Percentiles rank a stretch among this genome's conserved stretches.
Conservation (phyloP, 306 rosid genomes). For the Citrullus mucosospermus region DNA sequence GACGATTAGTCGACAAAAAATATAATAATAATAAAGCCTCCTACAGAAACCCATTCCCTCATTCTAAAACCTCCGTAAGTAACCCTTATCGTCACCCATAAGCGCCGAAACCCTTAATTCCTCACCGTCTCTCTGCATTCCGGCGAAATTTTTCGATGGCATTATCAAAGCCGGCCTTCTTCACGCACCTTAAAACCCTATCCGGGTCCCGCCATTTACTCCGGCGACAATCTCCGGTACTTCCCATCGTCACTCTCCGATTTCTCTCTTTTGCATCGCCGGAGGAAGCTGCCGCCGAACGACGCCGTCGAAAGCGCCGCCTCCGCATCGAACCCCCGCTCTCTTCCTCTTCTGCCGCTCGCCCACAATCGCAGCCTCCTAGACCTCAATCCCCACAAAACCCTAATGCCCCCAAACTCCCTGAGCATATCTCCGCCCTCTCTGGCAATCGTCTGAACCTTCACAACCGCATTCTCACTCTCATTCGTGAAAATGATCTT, state of each 20-base stretch:
- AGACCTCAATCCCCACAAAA: constrained; percentile 41
- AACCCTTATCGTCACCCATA: background rate
- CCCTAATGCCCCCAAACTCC: constrained; percentile 78
- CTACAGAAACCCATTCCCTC: background rate
- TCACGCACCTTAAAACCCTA: constrained; percentile 36
- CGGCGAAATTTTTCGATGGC: constrained; percentile 32
- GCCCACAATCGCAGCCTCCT: constrained; percentile 12
- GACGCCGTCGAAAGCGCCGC: constrained; percentile 92
- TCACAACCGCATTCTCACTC: constrained; percentile 61
- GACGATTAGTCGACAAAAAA: background rate
- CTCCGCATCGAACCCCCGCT: constrained; percentile 94
- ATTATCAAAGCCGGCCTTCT: constrained; percentile 47
- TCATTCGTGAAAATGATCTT: constrained; percentile 72
- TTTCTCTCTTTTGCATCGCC: constrained; percentile 73
- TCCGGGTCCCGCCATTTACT: constrained; percentile 15
- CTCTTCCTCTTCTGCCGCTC: constrained; percentile 59
- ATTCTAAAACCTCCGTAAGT: background rate
- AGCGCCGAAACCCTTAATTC: background rate
- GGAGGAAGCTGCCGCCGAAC: constrained; percentile 93
- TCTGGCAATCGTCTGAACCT: constrained; percentile 74
- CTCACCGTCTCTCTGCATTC: background rate
- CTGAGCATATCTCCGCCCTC: constrained; percentile 64
- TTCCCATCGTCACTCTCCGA: constrained; percentile 33
- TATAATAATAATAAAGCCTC: background rate
- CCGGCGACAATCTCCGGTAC: constrained; percentile 1